Base-by-base conservation (phyloP, 208 protist genomes). In the Trypanosoma conorhini region DNA sequence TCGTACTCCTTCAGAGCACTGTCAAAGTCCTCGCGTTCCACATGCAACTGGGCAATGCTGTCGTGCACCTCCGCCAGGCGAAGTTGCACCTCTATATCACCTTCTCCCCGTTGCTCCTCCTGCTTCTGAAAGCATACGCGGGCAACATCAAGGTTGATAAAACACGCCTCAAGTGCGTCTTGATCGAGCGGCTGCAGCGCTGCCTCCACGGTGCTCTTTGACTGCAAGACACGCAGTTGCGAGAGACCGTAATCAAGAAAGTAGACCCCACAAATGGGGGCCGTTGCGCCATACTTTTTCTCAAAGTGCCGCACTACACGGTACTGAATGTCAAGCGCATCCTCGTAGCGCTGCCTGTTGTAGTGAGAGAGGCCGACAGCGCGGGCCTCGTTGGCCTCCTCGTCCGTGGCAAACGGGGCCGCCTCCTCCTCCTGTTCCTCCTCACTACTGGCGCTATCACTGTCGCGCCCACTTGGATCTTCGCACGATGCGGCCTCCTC, bases 191-290 rank as follows among this genome's bases (percentile, higher is more conserved):
- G 85, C 71, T 86, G 72, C 62, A 92, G 73, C 46, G 83, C 82
- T 55, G 84, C 85, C 55, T 92, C 87, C 31, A 92, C 76, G 48
- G 72, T 79, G 72, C 76, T 83, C 57, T 81, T 73, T 5, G 62
- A 68, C 73, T 94, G 88, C 28, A 94, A 59, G 24, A 93, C 48
- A 21, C 91, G 88, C 58, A 94, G 73, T 83, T 93, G 88, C 0
- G 88, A 93, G 54, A 96, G 85, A 19, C 87, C 91, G 84, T 96
- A 96, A 79, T 96, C 91, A 48, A 96, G 81, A 66, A 93, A 94
- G 80, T 90, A 94, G 44, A 76, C 70, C 58, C 88, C 88, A 52
- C 81, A 89, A 52, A 81, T 56, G 13, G 80, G 42, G 9, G 75
- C 65, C 5, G 87, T 93, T 3, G 87, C 67, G 42, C 87, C 88